These are phyloP conservation scores for Phenoliferia sp. DNA, from an alignment of 1,284 basidiomycete species.

Conservation along the genomic window DNA sequence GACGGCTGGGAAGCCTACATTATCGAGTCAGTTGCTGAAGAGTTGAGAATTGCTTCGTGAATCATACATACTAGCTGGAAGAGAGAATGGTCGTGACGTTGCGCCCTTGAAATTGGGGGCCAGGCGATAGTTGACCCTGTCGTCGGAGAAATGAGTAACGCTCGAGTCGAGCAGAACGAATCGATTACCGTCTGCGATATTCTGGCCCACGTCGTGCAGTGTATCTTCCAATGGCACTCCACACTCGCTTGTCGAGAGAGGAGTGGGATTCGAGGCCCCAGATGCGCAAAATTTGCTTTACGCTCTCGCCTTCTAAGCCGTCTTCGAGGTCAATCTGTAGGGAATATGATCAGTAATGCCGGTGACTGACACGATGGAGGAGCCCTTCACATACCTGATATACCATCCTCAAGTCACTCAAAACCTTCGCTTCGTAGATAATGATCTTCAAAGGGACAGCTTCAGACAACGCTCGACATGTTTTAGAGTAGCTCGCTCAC, in stretches of 20 bases:
- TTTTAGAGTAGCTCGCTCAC: background rate
- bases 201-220: conserved; percentile 13
- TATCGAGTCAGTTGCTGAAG: no score
- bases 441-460: conserved; percentile 23
- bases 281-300: conserved; percentile 21
- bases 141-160: background rate
- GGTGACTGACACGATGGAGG: background rate
- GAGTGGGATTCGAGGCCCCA: conserved; percentile 34
- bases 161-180: no score
- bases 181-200: conserved; percentile 26
- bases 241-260: conserved; percentile 31
- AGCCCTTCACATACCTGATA: conserved; percentile 29
- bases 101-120: background rate
- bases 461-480: background rate
- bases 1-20: background rate
- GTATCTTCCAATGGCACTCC: conserved; percentile 26
- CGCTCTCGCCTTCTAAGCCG: background rate
- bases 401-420: conserved; percentile 31
- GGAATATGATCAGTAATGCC: background rate
- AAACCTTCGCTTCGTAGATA: conserved; percentile 36
- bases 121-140: background rate
- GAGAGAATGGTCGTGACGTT: background rate
- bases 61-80: no score
- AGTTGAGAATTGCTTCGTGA: no score
- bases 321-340: background rate